These are phyloP conservation scores for Sarocladiaceae sp. DNA, from an alignment of 2,329 filamentous ascomycete species.

Conservation along the genomic window DNA sequence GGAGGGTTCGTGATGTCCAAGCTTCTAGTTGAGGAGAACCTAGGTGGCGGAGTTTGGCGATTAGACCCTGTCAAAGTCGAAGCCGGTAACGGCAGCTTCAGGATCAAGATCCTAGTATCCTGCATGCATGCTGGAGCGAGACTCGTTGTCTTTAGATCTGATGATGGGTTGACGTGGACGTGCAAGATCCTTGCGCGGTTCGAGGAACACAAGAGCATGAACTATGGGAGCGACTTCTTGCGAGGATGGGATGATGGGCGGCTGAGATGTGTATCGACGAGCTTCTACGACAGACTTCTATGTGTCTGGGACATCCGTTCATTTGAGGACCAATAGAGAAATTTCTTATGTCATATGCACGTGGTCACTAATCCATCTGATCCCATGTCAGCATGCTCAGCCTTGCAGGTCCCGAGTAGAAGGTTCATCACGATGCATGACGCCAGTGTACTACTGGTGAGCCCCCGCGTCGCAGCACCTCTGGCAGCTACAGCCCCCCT, in stretches of 20 bases:
- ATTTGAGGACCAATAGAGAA: too few species aligned
- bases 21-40: slow-evolving; percentile 55
- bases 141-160: slow-evolving; percentile 45
- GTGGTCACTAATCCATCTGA: too few species aligned
- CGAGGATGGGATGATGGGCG: slow-evolving; percentile 20
- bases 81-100: slow-evolving; percentile 16
- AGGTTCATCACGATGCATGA: too few species aligned
- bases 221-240: slow-evolving; percentile 76
- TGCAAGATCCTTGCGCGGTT: slow-evolving; percentile 66
- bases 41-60: slow-evolving; percentile 84
- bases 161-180: slow-evolving; percentile 38
- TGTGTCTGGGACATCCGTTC: slow-evolving; percentile 69
- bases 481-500: background rate
- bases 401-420: too few species aligned
- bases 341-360: too few species aligned
- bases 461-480: background rate
- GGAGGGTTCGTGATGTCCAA: slow-evolving; percentile 37
- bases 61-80: slow-evolving; percentile 53
- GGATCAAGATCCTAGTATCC: slow-evolving; percentile 62
- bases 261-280: slow-evolving; percentile 57
- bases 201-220: slow-evolving; percentile 88
- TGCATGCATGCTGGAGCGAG: slow-evolving; percentile 89
- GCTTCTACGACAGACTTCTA: slow-evolving; percentile 68
- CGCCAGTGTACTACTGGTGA: too few species aligned
- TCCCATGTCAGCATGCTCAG: slow-evolving; percentile 8